Base-by-base conservation (phyloP, 768 basidiomycete species). In the Albatrellus ellisii region DNA sequence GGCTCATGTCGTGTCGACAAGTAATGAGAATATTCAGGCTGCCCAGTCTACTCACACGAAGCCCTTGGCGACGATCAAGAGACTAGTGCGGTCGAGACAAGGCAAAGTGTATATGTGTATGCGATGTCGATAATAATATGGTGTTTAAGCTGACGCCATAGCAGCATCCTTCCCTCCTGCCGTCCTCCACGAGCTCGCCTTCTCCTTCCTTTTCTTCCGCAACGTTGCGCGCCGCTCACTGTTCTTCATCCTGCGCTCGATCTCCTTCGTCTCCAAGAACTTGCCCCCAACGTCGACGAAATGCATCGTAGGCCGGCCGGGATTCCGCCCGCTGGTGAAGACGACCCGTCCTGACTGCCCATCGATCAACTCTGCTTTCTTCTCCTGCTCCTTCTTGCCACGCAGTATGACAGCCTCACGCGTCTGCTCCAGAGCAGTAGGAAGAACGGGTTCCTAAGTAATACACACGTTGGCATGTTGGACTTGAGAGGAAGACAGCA, bases 211-310 rank as follows among this genome's bases (percentile, higher is more conserved):
- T n/a, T n/a, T n/a, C n/a, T n/a, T n/a, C 44, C 55, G 62, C 26
- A 59, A 6, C 29, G 26, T 57, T 6, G 66, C 59, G 46, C 74
- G 65, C 33, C 76, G 67, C 47, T 68, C 66, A 0, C 72, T 66
- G 44, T 64, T 63, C 18, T 66, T 64, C 41, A 70, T 64, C 32
- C 79, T 65, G 46, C 66, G 65, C 38, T 66, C 49, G 9, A 65
- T 68, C 38, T 75, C 74, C 31, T 70, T 66, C 24, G 69, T 57
- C 33, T 83, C 68, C 42, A 86, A 54, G 55, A 81, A 86, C 54
- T 76, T 72, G 18, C 70, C 69, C 1, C 85, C 85, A 3, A 87
- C 73, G 53, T 89, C 85, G 14, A 82, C 61, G 50, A 89, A 84
- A 52, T 69, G 70, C 35, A 82, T 66, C 2, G 72, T 53, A 7